Conservation (phyloP, 2,329 filamentous ascomycete species). For the Aspergillus chevalieri region DNA sequence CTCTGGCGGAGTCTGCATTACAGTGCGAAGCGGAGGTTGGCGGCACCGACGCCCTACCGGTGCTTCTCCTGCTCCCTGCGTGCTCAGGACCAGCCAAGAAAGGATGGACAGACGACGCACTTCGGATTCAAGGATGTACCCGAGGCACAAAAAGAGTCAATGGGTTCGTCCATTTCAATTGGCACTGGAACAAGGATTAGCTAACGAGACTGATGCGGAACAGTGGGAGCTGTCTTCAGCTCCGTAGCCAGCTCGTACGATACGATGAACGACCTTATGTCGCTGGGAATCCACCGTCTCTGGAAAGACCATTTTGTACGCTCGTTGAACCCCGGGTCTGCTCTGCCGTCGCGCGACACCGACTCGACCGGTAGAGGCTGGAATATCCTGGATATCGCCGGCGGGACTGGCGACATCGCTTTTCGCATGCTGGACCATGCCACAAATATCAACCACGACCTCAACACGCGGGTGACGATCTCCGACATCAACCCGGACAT, state of each 20-base stretch:
- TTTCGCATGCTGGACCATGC: slow-evolving; percentile 92
- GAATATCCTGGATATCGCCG: slow-evolving; percentile 89
- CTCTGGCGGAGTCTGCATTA: slow-evolving; percentile 33
- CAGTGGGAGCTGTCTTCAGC: slow-evolving; percentile 84
- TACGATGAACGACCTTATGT: slow-evolving; percentile 99
- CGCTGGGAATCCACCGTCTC: slow-evolving; percentile 87
- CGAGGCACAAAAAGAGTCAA: slow-evolving; percentile 68
- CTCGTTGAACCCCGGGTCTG: slow-evolving; percentile 73
- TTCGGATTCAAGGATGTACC: slow-evolving; percentile 85
- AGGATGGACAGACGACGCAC: slow-evolving; percentile 62
- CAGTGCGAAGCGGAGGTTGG: slow-evolving; percentile 25
- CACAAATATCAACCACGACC: slow-evolving; percentile 71
- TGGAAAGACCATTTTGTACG: slow-evolving; percentile 98
- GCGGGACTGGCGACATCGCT: slow-evolving; percentile 94
- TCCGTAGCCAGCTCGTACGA: slow-evolving; percentile 93
- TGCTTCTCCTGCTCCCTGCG: slow-evolving; percentile 48
- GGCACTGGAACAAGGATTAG: background rate
- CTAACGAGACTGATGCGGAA: slow-evolving; percentile 9
- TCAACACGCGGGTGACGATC: slow-evolving; percentile 76
- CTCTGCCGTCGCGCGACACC: slow-evolving; percentile 32
- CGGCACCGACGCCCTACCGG: slow-evolving; percentile 33
- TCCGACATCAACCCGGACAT: slow-evolving; percentile 95
- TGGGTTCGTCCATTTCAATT: slow-evolving; percentile 40
- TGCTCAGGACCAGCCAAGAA: slow-evolving; percentile 32
- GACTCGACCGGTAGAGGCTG: slow-evolving; percentile 44